Evolutionary conservation across 768 basidiomycete species (phyloP), one percentile per base, ranked within the genome.

Genomic region (Kwoniella sp.): DNA sequence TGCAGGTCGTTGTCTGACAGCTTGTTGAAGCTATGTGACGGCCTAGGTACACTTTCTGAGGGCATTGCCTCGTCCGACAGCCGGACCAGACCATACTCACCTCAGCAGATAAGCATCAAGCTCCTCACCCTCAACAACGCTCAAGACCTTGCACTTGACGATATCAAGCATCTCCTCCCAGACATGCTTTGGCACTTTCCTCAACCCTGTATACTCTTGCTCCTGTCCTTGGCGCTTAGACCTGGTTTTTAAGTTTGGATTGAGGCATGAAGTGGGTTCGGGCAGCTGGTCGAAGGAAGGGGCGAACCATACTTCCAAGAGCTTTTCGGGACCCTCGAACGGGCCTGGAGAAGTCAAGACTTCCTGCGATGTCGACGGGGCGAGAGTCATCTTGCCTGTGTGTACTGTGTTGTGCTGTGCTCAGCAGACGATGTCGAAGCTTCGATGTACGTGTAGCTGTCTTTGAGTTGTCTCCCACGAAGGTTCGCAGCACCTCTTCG

Each of bases 161-260:
- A 95, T 91, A 82, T 88, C 89, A 66, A 99, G 87, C 93, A 99
- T 96, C 64, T 92, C 90, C 82, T 96, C 93, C 96, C 96, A 99
- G 31, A 90, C 83, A 30, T 84, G 81, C 65, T 88, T 84, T 71
- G 87, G 84, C 34, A 99, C 88, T 71, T 84, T 86, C 63, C 94
- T 84, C 51, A 99, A 85, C 38, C 96, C 96, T 23, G 81, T 79
- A 85, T 87, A 76, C 82, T 84, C 68, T 82, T 81, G 51, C 55
- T 69, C 54, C 80, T 70, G 48, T 70, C 68, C 17, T 77, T 79
- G 47, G 83, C 82, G 20, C 61, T 54, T 30, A n/a, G 17, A 30
- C 22, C 52, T 55, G 20, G 37, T 34, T 45, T 45, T 8, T 15
- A 56, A 55, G 17, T 31, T 28, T 25, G 51, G 54, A n/a, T 22